phyloP scores from a whole-genome alignment of 306 rosid genomes.

The Elaeagnus macrophylla region DNA sequence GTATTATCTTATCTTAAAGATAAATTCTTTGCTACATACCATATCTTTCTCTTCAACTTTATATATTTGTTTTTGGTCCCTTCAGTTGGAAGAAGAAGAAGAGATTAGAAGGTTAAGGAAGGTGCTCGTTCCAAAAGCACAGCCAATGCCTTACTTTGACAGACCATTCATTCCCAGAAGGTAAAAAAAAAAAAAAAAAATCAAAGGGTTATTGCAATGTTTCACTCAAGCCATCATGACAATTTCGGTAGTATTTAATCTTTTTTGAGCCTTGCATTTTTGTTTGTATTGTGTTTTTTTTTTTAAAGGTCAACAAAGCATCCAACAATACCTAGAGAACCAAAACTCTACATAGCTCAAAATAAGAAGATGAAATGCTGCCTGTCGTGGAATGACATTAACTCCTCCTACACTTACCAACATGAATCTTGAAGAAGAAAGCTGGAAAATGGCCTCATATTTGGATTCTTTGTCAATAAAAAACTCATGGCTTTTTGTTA shows the following conservation, averaged over 20 bases:
- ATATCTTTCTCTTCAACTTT: neutral
- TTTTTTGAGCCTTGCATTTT: neutral
- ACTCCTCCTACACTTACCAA: constrained; percentile 25
- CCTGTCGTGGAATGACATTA: constrained; percentile 56
- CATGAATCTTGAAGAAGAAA: constrained; percentile 18
- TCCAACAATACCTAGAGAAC: constrained; percentile 83
- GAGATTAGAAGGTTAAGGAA: constrained; percentile 76
- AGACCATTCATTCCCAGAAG: constrained; percentile 92
- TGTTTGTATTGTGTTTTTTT: neutral
- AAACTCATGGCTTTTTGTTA: neutral
- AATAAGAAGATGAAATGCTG: constrained; percentile 69
- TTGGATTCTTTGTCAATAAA: constrained; percentile 10
- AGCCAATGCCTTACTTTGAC: constrained; percentile 98
- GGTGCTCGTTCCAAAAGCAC: constrained; percentile 90
- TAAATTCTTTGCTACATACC: neutral
- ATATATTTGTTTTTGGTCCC: neutral
- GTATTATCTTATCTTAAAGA: constrained; percentile 21
- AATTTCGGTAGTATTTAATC: too few relatives aligned
- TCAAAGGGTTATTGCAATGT: too few relatives aligned
- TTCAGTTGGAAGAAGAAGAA: constrained; percentile 79
- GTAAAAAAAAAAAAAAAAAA: constrained; percentile 36
- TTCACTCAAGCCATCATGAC: too few relatives aligned
- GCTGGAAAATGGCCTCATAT: constrained; percentile 5
- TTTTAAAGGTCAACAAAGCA: constrained; percentile 63
- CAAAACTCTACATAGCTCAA: constrained; percentile 68